Base-by-base conservation (phyloP, 2,329 filamentous ascomycete species). In the Cryoendolithus antarcticus region DNA sequence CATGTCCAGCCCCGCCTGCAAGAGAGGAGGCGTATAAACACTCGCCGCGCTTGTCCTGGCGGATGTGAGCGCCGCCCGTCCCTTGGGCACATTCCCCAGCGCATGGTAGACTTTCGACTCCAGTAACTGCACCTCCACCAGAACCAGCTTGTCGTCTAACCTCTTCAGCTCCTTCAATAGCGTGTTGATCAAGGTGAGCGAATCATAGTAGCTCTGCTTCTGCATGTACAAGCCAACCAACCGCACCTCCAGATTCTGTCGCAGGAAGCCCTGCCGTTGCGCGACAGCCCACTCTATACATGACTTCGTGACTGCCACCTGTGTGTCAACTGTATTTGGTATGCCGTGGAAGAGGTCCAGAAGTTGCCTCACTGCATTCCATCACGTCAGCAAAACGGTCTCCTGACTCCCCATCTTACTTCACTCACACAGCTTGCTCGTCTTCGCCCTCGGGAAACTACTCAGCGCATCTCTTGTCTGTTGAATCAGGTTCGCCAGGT, bases 251-350 rank as follows among this genome's bases (percentile, higher is more conserved):
- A 98, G 85, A 64, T 93, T 94, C 70, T 98, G 91, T 51, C 91
- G 86, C 53, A 98, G 77, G 73, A 98, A 98, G 44, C 86, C 85
- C 58, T 91, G 82, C 54, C 88, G 83, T 69, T 96, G 86, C 38
- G 85, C 83, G 39, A 89, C 85, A 35, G 91, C 91, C 91, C 91
- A 98, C 68, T 96, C 89, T 77, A 98, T 98, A 70, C 86, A 96
- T 66, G 91, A 94, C 67, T 94, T 94, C 57, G 91, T 98, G 55
- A 95, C 86, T 61, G 80, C 70, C 62, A 94, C 86, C 69, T 98
- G 91, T 59, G 81, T 84, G 61, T 98, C 91, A 69, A 82, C 82
- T 53, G 86, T 91, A 66, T 95, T 82, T 56, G 93, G 91, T 54
- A 96, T 95, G 56, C 82, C 76, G 55, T 83, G 78, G 71, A 96